Evolutionary conservation across 495 filamentous ascomycete genomes (phyloP), one percentile per base, ranked within the genome.

Genomic region (Daldinia loculata): DNA sequence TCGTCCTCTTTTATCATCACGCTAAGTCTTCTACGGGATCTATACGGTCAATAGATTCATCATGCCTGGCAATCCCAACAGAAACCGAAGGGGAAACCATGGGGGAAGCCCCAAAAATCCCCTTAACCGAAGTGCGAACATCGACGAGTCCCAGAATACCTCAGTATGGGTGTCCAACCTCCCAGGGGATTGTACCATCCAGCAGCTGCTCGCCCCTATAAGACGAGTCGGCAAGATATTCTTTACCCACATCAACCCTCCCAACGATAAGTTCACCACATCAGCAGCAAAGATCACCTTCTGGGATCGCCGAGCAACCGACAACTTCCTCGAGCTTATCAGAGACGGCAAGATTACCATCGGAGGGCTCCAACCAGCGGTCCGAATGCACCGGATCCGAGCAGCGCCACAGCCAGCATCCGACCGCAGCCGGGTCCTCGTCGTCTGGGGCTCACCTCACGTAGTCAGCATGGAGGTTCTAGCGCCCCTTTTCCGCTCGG

Each of bases 131-230:
- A 22, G 22, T 2, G 34, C 19, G 5, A 22, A 45, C 12, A 60
- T 60, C 19, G 11, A 5, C 1, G 56, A 41, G 1, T 36, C 27
- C 19, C n/a, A 59, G 56, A 59, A 6, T n/a, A 38, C 32, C 7
- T 59, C 56, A 1, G 6, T 59, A n/a, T 59, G 8, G 14, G 36
- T 59, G 3, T 8, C 30, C n/a, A 59, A 59, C 19, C 56, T 59
- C 22, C 56, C 56, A 14, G 17, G 0, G 0, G 34, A 59, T 17
- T 59, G 56, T 17, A 22, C 29, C n/a, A 4, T 41, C 19, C 15
- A 17, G 0, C 15, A 22, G 4, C 2, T 45, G n/a, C 38, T 45
- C 9, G 22, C n/a, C 2, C 27, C 34, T 14, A 41, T 60, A 24
- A 15, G 56, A 29, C 11, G 5, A 19, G 12, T 30, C 17, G 57